phyloP scores from a whole-genome alignment of 805 yeast genomes.

The Torulaspora gathmanii region DNA sequence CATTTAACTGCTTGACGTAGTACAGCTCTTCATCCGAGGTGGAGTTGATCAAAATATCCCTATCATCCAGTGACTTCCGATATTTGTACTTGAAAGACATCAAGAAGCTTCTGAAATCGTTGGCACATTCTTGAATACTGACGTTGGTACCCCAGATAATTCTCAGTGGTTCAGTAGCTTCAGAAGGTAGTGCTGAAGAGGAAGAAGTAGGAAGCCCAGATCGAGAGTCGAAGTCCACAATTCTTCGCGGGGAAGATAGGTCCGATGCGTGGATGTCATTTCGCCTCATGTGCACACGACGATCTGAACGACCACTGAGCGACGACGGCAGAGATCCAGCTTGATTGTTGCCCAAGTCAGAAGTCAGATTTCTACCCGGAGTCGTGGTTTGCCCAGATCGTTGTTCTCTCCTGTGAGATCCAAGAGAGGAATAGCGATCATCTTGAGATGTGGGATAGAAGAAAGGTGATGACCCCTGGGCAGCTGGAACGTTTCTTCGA shows the following conservation, averaged over 20 bases:
- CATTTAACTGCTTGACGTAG: conserved; percentile 67
- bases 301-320: conserved; percentile 32
- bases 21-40: conserved; percentile 66
- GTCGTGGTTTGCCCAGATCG: conserved; percentile 13
- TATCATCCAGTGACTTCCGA: conserved; percentile 47
- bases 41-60: conserved; percentile 34
- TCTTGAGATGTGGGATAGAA: conserved; percentile 39
- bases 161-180: conserved; percentile 67
- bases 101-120: conserved; percentile 73
- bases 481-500: conserved; percentile 16
- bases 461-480: conserved; percentile 43
- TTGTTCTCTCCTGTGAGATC: conserved; percentile 17
- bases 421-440: conserved; percentile 28
- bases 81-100: conserved; percentile 77
- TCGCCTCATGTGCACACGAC: conserved; percentile 55
- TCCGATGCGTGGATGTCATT: conserved; percentile 77
- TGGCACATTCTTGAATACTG: conserved; percentile 81
- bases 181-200: conserved; percentile 32
- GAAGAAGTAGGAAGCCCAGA: conserved; percentile 31
- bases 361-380: conserved; percentile 34
- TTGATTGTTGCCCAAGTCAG: conserved; percentile 45
- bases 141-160: conserved; percentile 99
- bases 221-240: conserved; percentile 44
- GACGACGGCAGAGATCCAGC: conserved; percentile 24
- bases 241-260: conserved; percentile 67